Evolutionary conservation across 192 early-diverging fungal species (phyloP).

Genomic region (Gaertneriomyces semiglobifer): DNA sequence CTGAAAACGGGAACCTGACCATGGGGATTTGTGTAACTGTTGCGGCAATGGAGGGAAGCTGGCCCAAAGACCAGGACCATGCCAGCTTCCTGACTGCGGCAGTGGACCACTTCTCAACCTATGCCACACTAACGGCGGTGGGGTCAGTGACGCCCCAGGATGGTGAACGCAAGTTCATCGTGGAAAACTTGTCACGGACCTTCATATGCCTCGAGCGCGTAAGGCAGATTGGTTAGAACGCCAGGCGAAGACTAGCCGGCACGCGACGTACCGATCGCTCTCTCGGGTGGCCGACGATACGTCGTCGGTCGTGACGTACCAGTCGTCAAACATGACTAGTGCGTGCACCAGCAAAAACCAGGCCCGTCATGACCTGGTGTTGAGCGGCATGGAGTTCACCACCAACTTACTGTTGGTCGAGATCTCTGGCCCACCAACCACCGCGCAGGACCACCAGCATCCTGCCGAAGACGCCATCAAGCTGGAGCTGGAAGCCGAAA

Average conservation of each 20-base stretch:
- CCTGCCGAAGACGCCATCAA: not conserved
- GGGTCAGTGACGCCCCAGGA: not conserved
- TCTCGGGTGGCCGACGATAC: not conserved
- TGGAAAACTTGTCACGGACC: not conserved
- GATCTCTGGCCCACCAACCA: constrained; percentile 4
- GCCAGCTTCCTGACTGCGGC: not conserved
- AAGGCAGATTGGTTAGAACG: not conserved
- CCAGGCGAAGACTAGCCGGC: too few species aligned
- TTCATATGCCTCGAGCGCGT: not conserved
- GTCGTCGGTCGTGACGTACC: not conserved
- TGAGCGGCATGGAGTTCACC: not conserved
- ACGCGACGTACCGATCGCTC: not conserved
- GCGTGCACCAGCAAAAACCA: not conserved
- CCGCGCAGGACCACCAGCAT: not conserved
- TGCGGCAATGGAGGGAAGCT: not conserved
- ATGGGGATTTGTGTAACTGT: too few species aligned
- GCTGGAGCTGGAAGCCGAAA: not conserved
- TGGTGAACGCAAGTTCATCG: not conserved
- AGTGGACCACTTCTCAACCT: not conserved
- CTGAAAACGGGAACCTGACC: too few species aligned
- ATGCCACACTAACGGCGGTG: not conserved
- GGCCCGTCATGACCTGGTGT: not conserved
- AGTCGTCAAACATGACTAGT: not conserved
- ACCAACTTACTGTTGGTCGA: not conserved
- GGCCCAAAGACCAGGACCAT: not conserved